Evolutionary conservation across 495 filamentous ascomycete species (phyloP).

Genomic region (Evernia prunastri): DNA sequence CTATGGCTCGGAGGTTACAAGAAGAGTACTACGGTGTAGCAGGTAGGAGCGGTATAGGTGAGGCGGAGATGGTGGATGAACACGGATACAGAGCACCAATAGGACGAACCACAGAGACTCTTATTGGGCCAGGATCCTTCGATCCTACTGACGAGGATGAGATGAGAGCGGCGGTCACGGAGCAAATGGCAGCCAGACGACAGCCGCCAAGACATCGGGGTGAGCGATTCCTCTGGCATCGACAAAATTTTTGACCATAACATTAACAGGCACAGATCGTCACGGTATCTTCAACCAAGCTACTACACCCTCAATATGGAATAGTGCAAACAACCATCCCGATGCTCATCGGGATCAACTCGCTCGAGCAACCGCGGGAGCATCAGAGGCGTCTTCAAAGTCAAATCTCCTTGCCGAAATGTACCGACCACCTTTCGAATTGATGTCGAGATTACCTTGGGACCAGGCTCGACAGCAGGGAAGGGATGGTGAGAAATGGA

Average conservation of each 20-base stretch:
- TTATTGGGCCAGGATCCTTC: constrained; percentile 62
- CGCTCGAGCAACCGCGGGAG: constrained; percentile 61
- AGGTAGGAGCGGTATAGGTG: constrained; percentile 31
- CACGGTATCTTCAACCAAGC: constrained; percentile 83
- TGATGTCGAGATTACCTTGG: constrained; percentile 70
- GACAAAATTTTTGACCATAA: constrained; percentile 1
- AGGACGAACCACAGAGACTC: constrained; percentile 81
- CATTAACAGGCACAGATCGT: constrained; percentile 37
- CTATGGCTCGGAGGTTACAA: constrained; percentile 83
- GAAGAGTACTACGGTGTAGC: constrained; percentile 76
- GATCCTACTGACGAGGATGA: constrained; percentile 52
- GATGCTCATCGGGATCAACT: constrained; percentile 45
- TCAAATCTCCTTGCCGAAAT: constrained; percentile 74
- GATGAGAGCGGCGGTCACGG: constrained; percentile 55
- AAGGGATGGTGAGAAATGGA: constrained; percentile 82
- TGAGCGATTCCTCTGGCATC: constrained; percentile 25
- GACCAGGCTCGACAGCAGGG: constrained; percentile 77
- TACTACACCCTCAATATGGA: constrained; percentile 64
- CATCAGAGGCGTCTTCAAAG: constrained; percentile 64
- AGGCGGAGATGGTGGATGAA: constrained; percentile 33
- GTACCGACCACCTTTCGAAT: constrained; percentile 82
- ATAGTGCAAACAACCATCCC: constrained; percentile 41
- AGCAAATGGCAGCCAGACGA: constrained; percentile 54
- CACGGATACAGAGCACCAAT: constrained; percentile 84
- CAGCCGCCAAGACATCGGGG: constrained; percentile 40